These are phyloP conservation scores for Xylaria polymorpha DNA, from an alignment of 2,329 filamentous ascomycete species.

Conservation along the genomic window DNA sequence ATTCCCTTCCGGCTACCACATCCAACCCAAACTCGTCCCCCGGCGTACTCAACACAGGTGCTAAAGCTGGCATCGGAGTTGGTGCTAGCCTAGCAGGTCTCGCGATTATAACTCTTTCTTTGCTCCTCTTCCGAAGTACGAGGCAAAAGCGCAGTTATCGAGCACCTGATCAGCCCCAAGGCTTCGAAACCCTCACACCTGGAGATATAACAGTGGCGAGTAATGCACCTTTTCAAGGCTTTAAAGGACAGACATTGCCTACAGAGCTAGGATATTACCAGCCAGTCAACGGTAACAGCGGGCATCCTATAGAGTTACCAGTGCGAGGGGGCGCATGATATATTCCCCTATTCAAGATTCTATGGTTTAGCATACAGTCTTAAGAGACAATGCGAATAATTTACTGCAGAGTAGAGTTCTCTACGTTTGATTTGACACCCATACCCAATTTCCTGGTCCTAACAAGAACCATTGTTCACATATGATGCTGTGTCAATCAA, in stretches of 20 bases:
- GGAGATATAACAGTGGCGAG: no score
- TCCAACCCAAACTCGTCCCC: neutral
- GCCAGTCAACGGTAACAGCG: neutral
- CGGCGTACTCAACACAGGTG: slow-evolving; percentile 26
- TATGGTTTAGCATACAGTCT: no score
- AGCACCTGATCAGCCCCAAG: neutral
- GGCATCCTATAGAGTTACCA: neutral
- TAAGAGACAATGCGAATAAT: neutral
- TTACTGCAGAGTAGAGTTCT: neutral
- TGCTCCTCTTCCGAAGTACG: slow-evolving; percentile 24
- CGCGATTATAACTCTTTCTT: slow-evolving; percentile 8
- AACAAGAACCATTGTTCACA: neutral
- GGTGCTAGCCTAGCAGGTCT: slow-evolving; percentile 27
- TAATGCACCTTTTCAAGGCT: neutral
- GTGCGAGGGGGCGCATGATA: neutral
- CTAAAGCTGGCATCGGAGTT: slow-evolving; percentile 35
- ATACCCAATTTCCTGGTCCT: neutral
- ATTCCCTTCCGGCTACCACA: neutral
- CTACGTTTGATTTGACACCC: neutral
- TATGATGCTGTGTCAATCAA: no score
- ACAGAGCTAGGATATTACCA: neutral
- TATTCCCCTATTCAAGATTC: neutral
- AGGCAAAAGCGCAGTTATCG: slow-evolving; percentile 5
- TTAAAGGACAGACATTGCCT: neutral
- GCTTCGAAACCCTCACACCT: neutral